Evolutionary conservation across 2,329 filamentous ascomycete genomes (phyloP).

Genomic region (Lomentospora prolificans): DNA sequence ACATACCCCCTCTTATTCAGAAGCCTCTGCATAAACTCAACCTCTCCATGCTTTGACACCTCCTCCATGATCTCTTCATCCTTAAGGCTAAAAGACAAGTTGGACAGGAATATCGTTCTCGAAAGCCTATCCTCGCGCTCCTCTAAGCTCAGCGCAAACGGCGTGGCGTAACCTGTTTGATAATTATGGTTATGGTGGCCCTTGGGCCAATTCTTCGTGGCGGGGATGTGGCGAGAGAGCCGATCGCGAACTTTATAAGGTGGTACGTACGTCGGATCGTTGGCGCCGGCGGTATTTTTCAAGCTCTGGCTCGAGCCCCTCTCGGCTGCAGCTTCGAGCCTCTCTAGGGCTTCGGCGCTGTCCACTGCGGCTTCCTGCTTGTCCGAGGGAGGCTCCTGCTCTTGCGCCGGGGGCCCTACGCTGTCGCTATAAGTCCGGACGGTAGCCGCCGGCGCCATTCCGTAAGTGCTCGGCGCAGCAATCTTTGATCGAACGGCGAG

Average conservation of each 20-base stretch:
- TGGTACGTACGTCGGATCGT: no score
- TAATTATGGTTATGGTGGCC: no score
- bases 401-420: not conserved
- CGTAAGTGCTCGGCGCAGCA: no score
- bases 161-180: no score
- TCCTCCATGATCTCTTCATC: not conserved
- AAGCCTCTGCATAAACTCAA: not conserved
- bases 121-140: not conserved
- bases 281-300: no score
- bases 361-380: not conserved
- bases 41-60: not conserved
- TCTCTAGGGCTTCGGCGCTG: not conserved
- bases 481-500: no score
- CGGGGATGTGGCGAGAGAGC: no score
- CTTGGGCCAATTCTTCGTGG: no score
- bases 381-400: not conserved
- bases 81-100: not conserved
- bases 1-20: not conserved
- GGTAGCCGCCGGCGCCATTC: not conserved
- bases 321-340: no score
- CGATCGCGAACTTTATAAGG: no score
- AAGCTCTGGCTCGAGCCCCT: no score
- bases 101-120: not conserved
- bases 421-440: not conserved
- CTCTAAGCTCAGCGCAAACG: no score